Conservation (phyloP, 176 grass and related monocot genomes). For the Echinochloa phyllopogon region DNA sequence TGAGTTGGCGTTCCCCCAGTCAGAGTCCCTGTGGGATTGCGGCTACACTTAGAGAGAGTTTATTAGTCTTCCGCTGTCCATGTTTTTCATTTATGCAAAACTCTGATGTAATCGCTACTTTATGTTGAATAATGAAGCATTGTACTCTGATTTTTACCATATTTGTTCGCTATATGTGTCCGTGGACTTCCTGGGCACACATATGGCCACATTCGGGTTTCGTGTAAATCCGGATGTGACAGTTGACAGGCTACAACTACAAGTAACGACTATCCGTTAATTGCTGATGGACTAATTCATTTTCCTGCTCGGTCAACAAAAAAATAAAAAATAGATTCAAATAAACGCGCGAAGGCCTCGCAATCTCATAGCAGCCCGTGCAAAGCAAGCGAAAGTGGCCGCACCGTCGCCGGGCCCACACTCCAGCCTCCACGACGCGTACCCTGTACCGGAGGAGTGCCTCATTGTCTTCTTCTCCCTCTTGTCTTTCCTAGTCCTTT, state of each 20-base stretch:
- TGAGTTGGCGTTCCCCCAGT: no score
- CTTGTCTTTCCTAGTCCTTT: constrained; percentile 34
- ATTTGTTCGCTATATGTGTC: no score
- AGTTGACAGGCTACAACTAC: constrained; percentile 11
- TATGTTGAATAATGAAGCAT: no score
- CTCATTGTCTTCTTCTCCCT: neutral
- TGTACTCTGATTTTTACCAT: no score
- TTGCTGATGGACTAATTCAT: constrained; percentile 24
- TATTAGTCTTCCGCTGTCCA: no score
- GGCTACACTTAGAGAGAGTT: no score
- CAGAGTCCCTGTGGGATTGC: no score
- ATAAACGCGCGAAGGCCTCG: neutral
- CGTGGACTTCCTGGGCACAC: no score
- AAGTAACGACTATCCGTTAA: neutral
- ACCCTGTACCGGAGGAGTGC: neutral
- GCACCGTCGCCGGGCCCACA: constrained; percentile 1
- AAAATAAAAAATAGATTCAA: neutral
- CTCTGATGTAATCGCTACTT: no score
- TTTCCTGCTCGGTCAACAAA: neutral
- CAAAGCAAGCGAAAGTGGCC: constrained; percentile 59
- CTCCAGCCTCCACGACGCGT: constrained; percentile 15
- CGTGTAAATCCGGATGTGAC: no score
- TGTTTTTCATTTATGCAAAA: no score
- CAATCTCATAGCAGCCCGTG: constrained; percentile 34
- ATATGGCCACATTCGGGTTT: no score